These are phyloP conservation scores for Meyerozyma elateridarum DNA, from an alignment of 1,139 yeast species.

Conservation along the genomic window DNA sequence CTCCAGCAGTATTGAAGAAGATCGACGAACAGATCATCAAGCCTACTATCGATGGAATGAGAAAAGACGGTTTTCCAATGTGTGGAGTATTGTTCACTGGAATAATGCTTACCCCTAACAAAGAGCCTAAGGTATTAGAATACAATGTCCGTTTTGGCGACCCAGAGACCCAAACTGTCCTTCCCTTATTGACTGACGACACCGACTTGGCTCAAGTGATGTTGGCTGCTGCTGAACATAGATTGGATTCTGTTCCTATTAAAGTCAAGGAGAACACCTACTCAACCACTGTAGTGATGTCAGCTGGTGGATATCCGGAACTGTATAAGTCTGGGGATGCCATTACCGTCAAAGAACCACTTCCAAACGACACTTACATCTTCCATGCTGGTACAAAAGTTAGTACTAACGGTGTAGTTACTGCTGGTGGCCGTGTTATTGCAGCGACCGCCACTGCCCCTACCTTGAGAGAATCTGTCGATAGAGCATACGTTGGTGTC, in stretches of 20 bases:
- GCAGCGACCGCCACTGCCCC: slow-evolving; percentile 87
- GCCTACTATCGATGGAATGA: slow-evolving; percentile 96
- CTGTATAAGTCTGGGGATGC: slow-evolving; percentile 80
- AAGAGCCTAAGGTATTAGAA: slow-evolving; percentile 89
- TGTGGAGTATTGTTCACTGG: slow-evolving; percentile 97
- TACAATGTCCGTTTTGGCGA: slow-evolving; percentile 98
- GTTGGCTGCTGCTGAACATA: slow-evolving; percentile 91
- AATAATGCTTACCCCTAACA: slow-evolving; percentile 75
- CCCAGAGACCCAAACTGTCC: slow-evolving; percentile 96
- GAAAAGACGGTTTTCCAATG: slow-evolving; percentile 93
- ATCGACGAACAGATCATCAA: slow-evolving; percentile 72
- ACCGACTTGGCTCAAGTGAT: slow-evolving; percentile 90
- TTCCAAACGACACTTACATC: slow-evolving; percentile 56
- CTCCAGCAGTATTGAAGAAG: slow-evolving; percentile 60
- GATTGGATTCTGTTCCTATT: slow-evolving; percentile 80
- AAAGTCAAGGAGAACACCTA: slow-evolving; percentile 55
- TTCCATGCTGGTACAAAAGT: slow-evolving; percentile 93
- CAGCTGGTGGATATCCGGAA: slow-evolving; percentile 98
- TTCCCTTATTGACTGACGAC: slow-evolving; percentile 76
- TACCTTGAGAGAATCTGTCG: slow-evolving; percentile 74
- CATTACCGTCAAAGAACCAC: slow-evolving; percentile 52
- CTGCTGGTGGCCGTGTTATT: slow-evolving; percentile 95
- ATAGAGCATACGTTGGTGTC: slow-evolving; percentile 81
- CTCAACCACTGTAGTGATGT: slow-evolving; percentile 90
- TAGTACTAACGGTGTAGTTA: slow-evolving; percentile 57